Percentiles rank a stretch among this genome's conserved stretches.
Evolutionary conservation across 164 flowering plant species (phyloP).

Genomic region (Annona squamosa): DNA sequence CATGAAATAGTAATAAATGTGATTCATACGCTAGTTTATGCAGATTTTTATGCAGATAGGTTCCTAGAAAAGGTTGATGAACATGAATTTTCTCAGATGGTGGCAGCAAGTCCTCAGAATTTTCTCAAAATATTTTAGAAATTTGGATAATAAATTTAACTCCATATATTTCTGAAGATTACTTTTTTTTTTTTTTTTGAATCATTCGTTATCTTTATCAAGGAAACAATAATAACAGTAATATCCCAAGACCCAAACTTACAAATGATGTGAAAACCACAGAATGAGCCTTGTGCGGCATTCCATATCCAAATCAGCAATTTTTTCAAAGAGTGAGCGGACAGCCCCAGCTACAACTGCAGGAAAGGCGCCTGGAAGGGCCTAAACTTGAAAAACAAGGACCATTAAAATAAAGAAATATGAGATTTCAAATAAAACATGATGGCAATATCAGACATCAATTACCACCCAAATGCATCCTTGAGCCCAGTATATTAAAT

Average conservation of each 20-base stretch:
- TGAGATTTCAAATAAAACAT: background rate
- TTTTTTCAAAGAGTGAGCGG: conserved; percentile 91
- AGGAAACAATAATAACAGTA: background rate
- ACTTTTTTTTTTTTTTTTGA: background rate
- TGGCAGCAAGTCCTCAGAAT: background rate
- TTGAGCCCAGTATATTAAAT: too few species aligned
- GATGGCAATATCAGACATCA: background rate
- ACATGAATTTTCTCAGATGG: background rate
- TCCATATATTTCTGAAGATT: background rate
- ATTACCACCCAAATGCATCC: too few species aligned
- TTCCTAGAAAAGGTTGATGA: background rate
- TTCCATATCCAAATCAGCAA: conserved; percentile 92
- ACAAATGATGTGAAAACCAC: conserved; percentile 99
- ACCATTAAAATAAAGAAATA: background rate
- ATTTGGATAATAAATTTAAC: background rate
- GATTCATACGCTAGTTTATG: background rate
- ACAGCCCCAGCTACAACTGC: conserved; percentile 96
- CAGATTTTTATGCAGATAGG: background rate
- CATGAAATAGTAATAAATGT: background rate
- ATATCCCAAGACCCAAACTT: conserved; percentile 23
- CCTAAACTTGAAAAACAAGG: conserved; percentile 34
- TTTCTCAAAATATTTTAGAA: background rate
- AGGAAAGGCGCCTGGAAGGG: conserved; percentile 99
- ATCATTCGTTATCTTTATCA: background rate
- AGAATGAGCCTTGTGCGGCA: conserved; percentile 88